Conservation (phyloP, 306 rosid genomes). For the Pachyrhizus erosus region DNA sequence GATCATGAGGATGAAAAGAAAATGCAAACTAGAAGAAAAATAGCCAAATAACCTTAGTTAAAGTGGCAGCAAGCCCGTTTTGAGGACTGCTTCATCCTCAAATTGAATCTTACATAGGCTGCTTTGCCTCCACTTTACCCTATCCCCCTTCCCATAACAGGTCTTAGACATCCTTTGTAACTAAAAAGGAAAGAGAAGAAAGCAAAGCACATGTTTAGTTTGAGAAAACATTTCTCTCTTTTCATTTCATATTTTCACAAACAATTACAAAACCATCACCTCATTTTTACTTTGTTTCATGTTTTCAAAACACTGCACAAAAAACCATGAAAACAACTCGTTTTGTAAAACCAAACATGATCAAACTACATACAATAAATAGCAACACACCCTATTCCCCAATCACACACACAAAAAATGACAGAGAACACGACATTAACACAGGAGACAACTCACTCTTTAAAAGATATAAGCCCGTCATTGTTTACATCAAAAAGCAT, state of each 20-base stretch:
- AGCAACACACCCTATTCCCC: neutral
- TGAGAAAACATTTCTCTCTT: constrained; percentile 8
- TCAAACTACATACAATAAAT: neutral
- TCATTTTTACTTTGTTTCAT: neutral
- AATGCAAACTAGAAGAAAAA: neutral
- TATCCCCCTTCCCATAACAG: constrained; percentile 23
- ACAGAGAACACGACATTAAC: constrained; percentile 13
- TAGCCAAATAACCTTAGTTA: constrained; percentile 23
- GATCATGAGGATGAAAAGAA: neutral
- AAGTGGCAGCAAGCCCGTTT: constrained; percentile 29
- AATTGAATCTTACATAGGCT: constrained; percentile 31
- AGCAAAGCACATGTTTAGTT: neutral
- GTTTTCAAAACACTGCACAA: neutral
- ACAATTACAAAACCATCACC: neutral
- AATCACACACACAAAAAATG: neutral
- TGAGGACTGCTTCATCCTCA: constrained; percentile 20
- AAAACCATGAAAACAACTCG: neutral
- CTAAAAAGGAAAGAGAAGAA: neutral
- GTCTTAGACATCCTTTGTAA: neutral
- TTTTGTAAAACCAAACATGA: neutral
- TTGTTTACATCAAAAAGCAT: constrained; percentile 88
- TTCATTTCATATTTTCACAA: neutral
- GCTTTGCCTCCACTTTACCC: constrained; percentile 26
- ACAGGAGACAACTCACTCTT: constrained; percentile 67
- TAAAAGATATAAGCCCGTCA: constrained; percentile 80